Percentiles rank a stretch among this genome's conserved stretches.
phyloP scores from a whole-genome alignment of 768 basidiomycete species.

The Phylloporus arenicola region DNA sequence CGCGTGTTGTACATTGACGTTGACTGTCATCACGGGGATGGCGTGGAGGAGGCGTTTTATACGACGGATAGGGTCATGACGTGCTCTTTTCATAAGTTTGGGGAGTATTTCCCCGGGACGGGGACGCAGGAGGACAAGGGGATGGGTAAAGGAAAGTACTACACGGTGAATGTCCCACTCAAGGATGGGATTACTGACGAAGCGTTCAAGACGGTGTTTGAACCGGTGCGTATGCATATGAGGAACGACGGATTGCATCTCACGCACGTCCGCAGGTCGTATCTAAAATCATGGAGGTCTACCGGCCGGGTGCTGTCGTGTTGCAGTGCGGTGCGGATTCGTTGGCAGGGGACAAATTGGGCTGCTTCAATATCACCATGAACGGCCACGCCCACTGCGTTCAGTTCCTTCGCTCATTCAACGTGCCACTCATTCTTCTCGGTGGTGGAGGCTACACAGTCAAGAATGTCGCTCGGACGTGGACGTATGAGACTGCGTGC shows the following conservation, averaged over 20 bases:
- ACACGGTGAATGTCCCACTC: conserved; percentile 88
- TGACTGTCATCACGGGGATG: conserved; percentile 97
- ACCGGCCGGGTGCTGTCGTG: conserved; percentile 79
- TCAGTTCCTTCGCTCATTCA: conserved; percentile 74
- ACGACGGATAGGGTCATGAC: conserved; percentile 98
- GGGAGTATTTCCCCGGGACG: conserved; percentile 74
- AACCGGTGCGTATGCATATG: conserved; percentile 58
- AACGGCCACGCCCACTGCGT: conserved; percentile 91
- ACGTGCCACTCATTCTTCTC: conserved; percentile 83
- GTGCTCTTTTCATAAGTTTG: conserved; percentile 94
- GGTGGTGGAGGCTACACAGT: conserved; percentile 98
- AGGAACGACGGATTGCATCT: not conserved
- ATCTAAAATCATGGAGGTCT: conserved; percentile 80
- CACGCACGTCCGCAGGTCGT: conserved; percentile 52
- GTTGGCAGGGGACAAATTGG: conserved; percentile 89
- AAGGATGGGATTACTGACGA: conserved; percentile 94
- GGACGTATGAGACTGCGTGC: conserved; percentile 97
- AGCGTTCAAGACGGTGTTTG: conserved; percentile 81
- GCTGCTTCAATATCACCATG: conserved; percentile 95
- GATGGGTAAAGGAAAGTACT: conserved; percentile 76
- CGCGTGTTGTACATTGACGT: conserved; percentile 97
- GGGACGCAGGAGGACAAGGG: conserved; percentile 84
- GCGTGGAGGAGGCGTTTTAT: conserved; percentile 98
- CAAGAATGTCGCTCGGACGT: conserved; percentile 90
- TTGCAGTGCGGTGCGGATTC: conserved; percentile 97